These are phyloP conservation scores for Trametopsis cervina DNA, from an alignment of 768 basidiomycete genomes.

Conservation along the genomic window DNA sequence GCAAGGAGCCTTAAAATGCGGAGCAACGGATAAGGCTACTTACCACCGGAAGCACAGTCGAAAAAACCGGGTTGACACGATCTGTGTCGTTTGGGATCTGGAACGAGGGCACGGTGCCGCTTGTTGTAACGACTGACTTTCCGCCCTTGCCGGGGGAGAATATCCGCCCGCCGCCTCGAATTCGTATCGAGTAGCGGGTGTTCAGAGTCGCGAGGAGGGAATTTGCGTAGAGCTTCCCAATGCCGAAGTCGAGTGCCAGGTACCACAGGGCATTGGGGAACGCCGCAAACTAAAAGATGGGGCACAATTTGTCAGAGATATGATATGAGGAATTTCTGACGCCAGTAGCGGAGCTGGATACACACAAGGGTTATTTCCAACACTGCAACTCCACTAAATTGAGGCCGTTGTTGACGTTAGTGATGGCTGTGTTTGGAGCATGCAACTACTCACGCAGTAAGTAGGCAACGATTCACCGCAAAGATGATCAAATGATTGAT, in stretches of 20 bases:
- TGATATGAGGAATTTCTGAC: conserved; percentile 16
- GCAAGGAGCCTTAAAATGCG: too few species aligned
- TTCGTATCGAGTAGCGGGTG: conserved; percentile 10
- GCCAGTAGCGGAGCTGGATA: background rate
- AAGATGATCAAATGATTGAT: conserved; percentile 39
- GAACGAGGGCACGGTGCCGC: background rate
- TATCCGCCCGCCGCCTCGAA: background rate
- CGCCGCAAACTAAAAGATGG: conserved; percentile 27
- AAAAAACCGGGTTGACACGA: background rate
- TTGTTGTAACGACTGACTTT: background rate
- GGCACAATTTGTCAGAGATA: too few species aligned
- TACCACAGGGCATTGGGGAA: conserved; percentile 39
- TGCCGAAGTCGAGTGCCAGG: conserved; percentile 41
- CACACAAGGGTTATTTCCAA: conserved; percentile 19
- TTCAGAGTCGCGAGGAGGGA: conserved; percentile 12
- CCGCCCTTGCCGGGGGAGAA: background rate
- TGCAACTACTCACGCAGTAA: conserved; percentile 34
- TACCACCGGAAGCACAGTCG: background rate
- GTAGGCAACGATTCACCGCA: conserved; percentile 42
- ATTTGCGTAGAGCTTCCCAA: conserved; percentile 31
- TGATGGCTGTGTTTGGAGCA: background rate
- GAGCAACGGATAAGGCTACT: too few species aligned
- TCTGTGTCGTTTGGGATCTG: background rate
- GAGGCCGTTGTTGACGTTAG: background rate
- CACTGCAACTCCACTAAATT: conserved; percentile 15